Conservation (phyloP, 2,329 filamentous ascomycete species). For the Xylariales sp. region DNA sequence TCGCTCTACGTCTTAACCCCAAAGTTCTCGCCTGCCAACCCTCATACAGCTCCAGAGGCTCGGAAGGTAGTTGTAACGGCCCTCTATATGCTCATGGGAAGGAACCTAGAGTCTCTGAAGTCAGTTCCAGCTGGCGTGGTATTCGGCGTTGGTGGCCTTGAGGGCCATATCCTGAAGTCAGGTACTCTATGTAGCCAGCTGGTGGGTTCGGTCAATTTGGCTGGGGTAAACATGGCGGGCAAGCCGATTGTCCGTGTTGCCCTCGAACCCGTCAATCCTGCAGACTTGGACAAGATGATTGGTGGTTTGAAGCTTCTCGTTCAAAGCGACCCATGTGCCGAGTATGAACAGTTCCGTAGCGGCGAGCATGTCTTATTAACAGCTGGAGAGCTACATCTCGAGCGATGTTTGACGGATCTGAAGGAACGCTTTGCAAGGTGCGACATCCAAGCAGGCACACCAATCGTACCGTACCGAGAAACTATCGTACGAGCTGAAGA, state of each 20-base stretch:
- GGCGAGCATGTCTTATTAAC: slow-evolving; percentile 96
- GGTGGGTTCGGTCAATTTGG: slow-evolving; percentile 88
- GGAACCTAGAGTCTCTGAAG: slow-evolving; percentile 82
- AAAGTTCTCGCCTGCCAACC: slow-evolving; percentile 87
- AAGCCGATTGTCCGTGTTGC: slow-evolving; percentile 96
- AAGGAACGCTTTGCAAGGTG: slow-evolving; percentile 92
- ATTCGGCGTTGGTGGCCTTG: slow-evolving; percentile 92
- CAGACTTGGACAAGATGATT: slow-evolving; percentile 95
- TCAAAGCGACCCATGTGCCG: slow-evolving; percentile 93
- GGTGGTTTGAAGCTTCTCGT: slow-evolving; percentile 86
- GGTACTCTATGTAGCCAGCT: slow-evolving; percentile 91
- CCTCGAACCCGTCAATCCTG: slow-evolving; percentile 90
- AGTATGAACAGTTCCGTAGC: slow-evolving; percentile 92
- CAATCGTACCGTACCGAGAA: slow-evolving; percentile 96
- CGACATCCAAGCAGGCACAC: slow-evolving; percentile 91
- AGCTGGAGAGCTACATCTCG: slow-evolving; percentile 92
- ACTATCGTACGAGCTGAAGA: slow-evolving; percentile 88
- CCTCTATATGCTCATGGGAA: slow-evolving; percentile 95
- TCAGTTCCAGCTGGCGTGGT: slow-evolving; percentile 93
- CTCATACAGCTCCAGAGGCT: slow-evolving; percentile 77
- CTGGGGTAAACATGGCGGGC: slow-evolving; percentile 81
- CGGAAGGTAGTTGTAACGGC: slow-evolving; percentile 86
- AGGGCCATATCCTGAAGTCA: slow-evolving; percentile 94
- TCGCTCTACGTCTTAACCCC: slow-evolving; percentile 90
- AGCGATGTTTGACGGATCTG: slow-evolving; percentile 92